A percentile compares a stretch with the other conserved stretches of the same genome.
These are phyloP conservation scores for Clitopilus passeckerianus DNA, from an alignment of 768 basidiomycete species.

Conservation along the genomic window DNA sequence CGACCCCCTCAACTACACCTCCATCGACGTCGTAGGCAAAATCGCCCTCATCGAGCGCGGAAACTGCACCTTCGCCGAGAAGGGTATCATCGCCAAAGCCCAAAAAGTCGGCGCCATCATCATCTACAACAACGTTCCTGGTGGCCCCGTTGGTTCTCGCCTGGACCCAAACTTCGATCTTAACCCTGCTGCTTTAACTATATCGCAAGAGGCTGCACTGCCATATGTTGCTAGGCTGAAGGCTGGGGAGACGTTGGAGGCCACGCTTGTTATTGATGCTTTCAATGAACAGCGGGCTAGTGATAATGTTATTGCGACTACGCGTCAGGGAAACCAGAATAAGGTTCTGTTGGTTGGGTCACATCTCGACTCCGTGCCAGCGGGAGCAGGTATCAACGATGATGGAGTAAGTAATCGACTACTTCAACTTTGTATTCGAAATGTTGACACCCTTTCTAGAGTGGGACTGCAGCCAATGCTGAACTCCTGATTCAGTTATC, in stretches of 20 bases:
- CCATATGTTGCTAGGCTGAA: conserved; percentile 16
- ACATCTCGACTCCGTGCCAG: conserved; percentile 25
- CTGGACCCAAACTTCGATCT: conserved; percentile 16
- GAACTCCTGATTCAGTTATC: conserved; percentile 23
- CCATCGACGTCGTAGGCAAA: conserved; percentile 15
- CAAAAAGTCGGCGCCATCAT: conserved; percentile 21
- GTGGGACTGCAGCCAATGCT: conserved; percentile 20
- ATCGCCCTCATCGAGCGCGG: conserved; percentile 24
- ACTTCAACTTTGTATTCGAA: not conserved
- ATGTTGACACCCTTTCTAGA: not conserved
- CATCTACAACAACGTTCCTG: conserved; percentile 24
- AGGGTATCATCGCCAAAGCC: conserved; percentile 20
- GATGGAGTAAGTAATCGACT: conserved; percentile 15
- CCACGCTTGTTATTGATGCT: conserved; percentile 18
- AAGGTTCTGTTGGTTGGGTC: conserved; percentile 23
- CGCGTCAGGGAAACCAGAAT: conserved; percentile 20
- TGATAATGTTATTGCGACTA: conserved; percentile 25
- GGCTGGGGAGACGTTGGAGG: conserved; percentile 17
- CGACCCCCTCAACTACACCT: conserved; percentile 16
- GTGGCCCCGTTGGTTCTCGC: conserved; percentile 18
- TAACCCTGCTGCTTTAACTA: conserved; percentile 19
- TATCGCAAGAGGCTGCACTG: conserved; percentile 17
- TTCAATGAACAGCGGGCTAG: conserved; percentile 18
- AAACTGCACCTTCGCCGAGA: conserved; percentile 20
- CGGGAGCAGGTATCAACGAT: conserved; percentile 26